Evolutionary conservation across 1,139 yeast species (phyloP), one percentile per base, ranked within the genome.

Genomic region (Geotrichum siamense): DNA sequence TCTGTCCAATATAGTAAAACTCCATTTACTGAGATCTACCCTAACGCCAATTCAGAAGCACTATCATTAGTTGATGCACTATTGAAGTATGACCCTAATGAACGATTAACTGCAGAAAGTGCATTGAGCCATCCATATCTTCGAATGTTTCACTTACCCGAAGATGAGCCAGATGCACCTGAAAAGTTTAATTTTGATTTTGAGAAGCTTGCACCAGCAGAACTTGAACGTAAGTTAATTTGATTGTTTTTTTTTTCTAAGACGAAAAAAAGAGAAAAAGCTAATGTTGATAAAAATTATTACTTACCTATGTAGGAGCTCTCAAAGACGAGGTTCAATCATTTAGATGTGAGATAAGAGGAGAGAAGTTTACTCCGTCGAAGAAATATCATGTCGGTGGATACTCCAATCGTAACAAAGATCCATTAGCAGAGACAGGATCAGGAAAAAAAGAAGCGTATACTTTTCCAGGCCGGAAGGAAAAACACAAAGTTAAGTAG

Each of bases 41-140:
- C 94, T 8, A 62, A 75, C 32, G 91, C 93, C 1, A 78, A 79
- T 51, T 81, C 82, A 1, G 71, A 75, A 45, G 93, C 93, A 0
- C 65, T 85, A 41, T 91, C 85, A 57, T 68, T 91, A 49, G 67
- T 89, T 49, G 81, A 77, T 48, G 72, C 69, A 51, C 76, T 87
- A 79, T 69, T 89, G 35, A 77, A 85, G 16, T 74, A 86, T 51
- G 93, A 83, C 57, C 96, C 97, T 0, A 71, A 70, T 47, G 72
- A 75, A 54, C 73, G 98, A 60, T 80, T 83, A 32, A 76, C 86
- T 0, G 97, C 91, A 0, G 80, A 76, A 33, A 82, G 82, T 45
- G 95, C 96, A 0, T 69, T 91, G 51, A 71, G 73, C 44, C 96
- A 86, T 61, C 85, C 86, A 12, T 89, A 82, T 59, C 71, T 91